phyloP scores from a whole-genome alignment of 2,329 filamentous ascomycete genomes.

The Colletotrichum lentis region DNA sequence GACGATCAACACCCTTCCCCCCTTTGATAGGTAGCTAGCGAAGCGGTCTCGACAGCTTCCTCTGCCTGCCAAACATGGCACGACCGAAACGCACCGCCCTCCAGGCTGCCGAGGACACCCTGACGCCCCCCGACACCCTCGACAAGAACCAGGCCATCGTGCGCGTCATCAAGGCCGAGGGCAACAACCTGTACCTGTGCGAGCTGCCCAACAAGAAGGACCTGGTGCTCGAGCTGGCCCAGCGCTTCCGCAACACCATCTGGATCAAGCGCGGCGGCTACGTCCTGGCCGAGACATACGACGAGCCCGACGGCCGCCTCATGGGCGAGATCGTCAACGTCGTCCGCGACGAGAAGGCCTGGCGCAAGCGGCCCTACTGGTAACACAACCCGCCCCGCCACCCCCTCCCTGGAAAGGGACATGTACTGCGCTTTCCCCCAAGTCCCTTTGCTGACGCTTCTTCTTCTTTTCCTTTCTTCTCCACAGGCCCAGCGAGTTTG shows the following conservation, averaged over 20 bases:
- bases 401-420: no score
- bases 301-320: conserved; percentile 78
- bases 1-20: background rate
- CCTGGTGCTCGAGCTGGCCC: conserved; percentile 80
- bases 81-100: conserved; percentile 74
- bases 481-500: conserved; percentile 80
- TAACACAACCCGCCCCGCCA: conserved; percentile 45
- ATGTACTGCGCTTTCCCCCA: background rate
- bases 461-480: background rate
- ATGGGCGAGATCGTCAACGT: conserved; percentile 92
- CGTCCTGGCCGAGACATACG: conserved; percentile 78
- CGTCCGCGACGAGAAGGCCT: conserved; percentile 87
- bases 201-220: conserved; percentile 71
- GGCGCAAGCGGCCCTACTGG: conserved; percentile 92
- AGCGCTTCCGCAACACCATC: conserved; percentile 88
- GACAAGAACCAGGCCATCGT: conserved; percentile 74
- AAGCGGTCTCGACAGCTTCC: background rate
- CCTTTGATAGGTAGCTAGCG: background rate
- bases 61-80: conserved; percentile 44
- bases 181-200: conserved; percentile 88
- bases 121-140: conserved; percentile 66
- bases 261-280: conserved; percentile 92
- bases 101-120: conserved; percentile 77
- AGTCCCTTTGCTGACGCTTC: background rate
- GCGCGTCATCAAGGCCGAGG: conserved; percentile 80